These are phyloP conservation scores for Salvia splendens DNA, from an alignment of 257 asterid genomes.

Conservation along the genomic window DNA sequence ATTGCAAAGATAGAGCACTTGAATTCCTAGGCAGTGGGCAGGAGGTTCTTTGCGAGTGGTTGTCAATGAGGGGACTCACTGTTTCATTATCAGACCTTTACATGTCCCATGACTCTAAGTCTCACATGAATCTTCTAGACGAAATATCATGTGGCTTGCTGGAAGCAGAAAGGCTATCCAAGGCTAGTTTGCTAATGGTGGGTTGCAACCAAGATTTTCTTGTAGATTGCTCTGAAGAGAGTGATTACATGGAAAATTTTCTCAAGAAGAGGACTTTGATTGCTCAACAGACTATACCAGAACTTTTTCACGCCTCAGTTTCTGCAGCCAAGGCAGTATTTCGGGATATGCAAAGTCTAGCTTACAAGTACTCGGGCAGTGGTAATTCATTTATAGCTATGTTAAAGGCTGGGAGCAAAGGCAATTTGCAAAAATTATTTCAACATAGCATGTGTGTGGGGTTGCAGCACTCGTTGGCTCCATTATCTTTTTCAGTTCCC, in stretches of 20 bases:
- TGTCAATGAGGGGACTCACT: constrained; percentile 73
- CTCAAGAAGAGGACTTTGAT: constrained; percentile 41
- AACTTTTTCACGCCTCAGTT: constrained; percentile 66
- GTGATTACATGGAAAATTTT: constrained; percentile 35
- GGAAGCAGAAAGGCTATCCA: constrained; percentile 73
- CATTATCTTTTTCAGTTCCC: constrained; percentile 72
- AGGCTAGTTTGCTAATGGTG: constrained; percentile 58
- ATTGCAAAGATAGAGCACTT: constrained; percentile 48
- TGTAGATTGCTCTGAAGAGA: constrained; percentile 50
- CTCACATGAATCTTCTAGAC: constrained; percentile 59
- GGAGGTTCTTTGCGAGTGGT: constrained; percentile 87
- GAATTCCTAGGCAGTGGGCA: constrained; percentile 61
- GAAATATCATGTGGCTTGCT: constrained; percentile 73
- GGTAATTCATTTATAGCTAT: constrained; percentile 68
- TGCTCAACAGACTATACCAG: constrained; percentile 58
- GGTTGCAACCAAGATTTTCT: constrained; percentile 54
- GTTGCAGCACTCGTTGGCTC: constrained; percentile 74
- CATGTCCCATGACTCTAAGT: constrained; percentile 57
- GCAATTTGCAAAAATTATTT: constrained; percentile 75
- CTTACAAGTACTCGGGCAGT: constrained; percentile 54
- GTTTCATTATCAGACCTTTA: constrained; percentile 85
- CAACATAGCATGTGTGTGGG: constrained; percentile 97
- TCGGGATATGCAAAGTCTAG: constrained; percentile 67
- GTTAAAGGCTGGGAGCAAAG: constrained; percentile 98
- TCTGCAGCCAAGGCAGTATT: constrained; percentile 68